Evolutionary conservation across 108 stramenopile genomes (phyloP).

Genomic region (Pseudonitzschia delicatissima): DNA sequence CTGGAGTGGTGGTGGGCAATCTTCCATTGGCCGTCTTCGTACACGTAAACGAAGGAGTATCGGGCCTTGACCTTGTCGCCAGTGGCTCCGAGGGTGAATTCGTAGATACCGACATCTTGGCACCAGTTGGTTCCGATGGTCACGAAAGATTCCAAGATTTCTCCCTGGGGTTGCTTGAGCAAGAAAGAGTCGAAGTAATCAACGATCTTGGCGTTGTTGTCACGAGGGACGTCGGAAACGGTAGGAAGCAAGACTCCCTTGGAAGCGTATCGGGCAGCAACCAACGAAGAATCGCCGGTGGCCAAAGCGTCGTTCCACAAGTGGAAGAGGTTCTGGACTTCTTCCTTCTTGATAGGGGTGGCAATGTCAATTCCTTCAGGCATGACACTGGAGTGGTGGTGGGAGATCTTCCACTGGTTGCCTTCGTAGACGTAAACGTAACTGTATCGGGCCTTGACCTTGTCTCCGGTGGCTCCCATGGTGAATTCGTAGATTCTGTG

Average conservation of each 20-base stretch:
- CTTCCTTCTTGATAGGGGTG: conserved; percentile 15
- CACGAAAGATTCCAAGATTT: conserved; percentile 27
- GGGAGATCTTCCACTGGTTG: conserved; percentile 49
- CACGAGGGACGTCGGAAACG: conserved; percentile 36
- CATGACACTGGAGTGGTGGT: conserved; percentile 56
- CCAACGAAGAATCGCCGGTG: conserved; percentile 38
- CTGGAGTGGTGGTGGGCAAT: conserved; percentile 69
- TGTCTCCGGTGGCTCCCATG: conserved; percentile 47
- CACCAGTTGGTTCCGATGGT: conserved; percentile 43
- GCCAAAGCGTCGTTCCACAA: conserved; percentile 61
- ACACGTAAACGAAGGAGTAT: conserved; percentile 61
- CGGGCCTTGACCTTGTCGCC: conserved; percentile 39
- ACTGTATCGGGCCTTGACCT: conserved; percentile 60
- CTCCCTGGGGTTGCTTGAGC: conserved; percentile 38
- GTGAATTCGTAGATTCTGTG: conserved; percentile 66
- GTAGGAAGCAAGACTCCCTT: conserved; percentile 45
- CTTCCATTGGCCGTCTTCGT: conserved; percentile 72
- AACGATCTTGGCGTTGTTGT: conserved; percentile 24
- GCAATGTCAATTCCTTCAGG: conserved; percentile 45
- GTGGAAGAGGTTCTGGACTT: conserved; percentile 14
- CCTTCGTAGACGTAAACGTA: conserved; percentile 58
- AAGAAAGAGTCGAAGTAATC: conserved; percentile 44
- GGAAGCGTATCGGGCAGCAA: conserved; percentile 44
- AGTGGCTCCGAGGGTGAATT: conserved; percentile 30
- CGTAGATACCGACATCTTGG: conserved; percentile 37